Percentiles rank a stretch among this genome's conserved stretches.
Conservation (phyloP, 2,329 filamentous ascomycete genomes). For the Neopestalotiopsis clavispora region DNA sequence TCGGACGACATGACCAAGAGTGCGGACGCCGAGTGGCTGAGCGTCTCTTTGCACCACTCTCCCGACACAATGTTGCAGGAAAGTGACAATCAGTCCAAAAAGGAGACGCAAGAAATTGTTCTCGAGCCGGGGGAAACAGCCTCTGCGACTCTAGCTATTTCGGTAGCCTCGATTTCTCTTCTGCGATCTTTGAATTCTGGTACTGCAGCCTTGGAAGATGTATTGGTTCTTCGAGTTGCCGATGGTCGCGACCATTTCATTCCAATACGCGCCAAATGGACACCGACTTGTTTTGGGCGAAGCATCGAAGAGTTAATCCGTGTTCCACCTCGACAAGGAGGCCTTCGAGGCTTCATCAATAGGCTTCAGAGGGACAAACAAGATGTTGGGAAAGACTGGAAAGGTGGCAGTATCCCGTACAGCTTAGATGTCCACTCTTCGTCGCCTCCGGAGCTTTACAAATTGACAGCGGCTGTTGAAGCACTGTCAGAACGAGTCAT, state of each 20-base stretch:
- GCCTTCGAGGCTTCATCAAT: constrained; percentile 63
- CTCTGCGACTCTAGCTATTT: constrained; percentile 69
- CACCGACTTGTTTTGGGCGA: constrained; percentile 80
- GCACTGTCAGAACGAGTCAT: constrained; percentile 59
- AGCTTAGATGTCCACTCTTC: constrained; percentile 71
- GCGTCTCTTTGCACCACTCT: constrained; percentile 20
- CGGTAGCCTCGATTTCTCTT: constrained; percentile 66
- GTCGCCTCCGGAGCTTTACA: constrained; percentile 87
- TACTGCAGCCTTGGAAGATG: constrained; percentile 73
- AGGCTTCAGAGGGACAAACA: constrained; percentile 34
- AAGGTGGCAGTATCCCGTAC: constrained; percentile 55
- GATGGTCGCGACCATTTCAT: constrained; percentile 92
- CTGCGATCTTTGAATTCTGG: constrained; percentile 76
- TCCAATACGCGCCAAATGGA: constrained; percentile 78
- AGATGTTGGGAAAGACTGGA: constrained; percentile 22
- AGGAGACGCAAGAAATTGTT: constrained; percentile 55
- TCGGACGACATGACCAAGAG: neutral
- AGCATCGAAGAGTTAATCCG: constrained; percentile 88
- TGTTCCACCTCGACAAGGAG: constrained; percentile 73
- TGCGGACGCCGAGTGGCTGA: constrained; percentile 31
- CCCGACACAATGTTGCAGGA: constrained; percentile 29
- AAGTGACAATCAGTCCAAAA: constrained; percentile 33
- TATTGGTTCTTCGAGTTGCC: constrained; percentile 83
- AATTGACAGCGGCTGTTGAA: constrained; percentile 80
- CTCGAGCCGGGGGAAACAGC: constrained; percentile 86